Conservation (phyloP, 371 early-diverging fungal species). For the Lichtheimia ramosa region DNA sequence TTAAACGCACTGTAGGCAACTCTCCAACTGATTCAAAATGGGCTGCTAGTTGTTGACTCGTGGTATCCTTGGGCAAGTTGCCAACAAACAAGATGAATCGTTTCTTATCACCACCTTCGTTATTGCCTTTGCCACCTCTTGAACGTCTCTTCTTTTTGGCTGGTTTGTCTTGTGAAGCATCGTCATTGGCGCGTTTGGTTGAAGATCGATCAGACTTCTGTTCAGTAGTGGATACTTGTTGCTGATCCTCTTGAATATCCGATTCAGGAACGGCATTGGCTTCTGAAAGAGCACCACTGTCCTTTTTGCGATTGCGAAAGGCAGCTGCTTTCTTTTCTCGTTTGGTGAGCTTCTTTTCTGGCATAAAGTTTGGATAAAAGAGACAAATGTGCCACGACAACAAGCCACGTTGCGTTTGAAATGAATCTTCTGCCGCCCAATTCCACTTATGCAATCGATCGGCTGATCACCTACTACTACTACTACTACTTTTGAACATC, state of each 20-base stretch:
- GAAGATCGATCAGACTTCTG: constrained; percentile 9
- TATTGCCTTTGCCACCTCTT: constrained; percentile 18
- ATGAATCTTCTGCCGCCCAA: background rate
- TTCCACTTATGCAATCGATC: background rate
- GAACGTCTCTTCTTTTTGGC: constrained; percentile 17
- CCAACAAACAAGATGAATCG: constrained; percentile 78
- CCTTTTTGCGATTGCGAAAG: constrained; percentile 63
- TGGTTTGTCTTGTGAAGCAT: constrained; percentile 12
- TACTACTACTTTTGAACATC: background rate
- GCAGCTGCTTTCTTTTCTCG: constrained; percentile 66
- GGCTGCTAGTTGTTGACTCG: constrained; percentile 62
- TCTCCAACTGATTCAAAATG: constrained; percentile 62
- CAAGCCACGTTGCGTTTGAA: background rate
- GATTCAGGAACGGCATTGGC: constrained; percentile 47
- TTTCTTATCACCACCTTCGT: constrained; percentile 23
- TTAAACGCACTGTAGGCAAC: constrained; percentile 63
- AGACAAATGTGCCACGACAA: background rate
- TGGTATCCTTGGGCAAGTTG: constrained; percentile 68
- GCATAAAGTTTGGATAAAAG: constrained; percentile 19
- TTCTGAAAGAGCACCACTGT: constrained; percentile 29
- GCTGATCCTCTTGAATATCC: constrained; percentile 25
- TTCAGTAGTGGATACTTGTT: constrained; percentile 8
- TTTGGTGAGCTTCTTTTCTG: constrained; percentile 61
- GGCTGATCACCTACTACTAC: too few species aligned
- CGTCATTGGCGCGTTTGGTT: constrained; percentile 15